Evolutionary conservation across 2,329 filamentous ascomycete species (phyloP).

Genomic region (Graphium sp.): DNA sequence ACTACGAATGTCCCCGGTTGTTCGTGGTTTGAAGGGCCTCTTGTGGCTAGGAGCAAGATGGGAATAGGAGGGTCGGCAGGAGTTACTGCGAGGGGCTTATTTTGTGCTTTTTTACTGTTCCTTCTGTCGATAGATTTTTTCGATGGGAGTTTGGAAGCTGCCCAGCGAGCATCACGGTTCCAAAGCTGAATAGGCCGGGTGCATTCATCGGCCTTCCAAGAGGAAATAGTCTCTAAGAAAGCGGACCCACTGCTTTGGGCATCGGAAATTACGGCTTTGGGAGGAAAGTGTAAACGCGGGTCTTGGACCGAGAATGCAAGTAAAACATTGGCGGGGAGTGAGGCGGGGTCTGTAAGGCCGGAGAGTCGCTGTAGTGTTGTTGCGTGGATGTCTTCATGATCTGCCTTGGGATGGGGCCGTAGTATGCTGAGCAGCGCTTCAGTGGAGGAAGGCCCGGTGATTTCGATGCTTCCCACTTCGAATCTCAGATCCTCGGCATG

Average conservation of each 20-base stretch:
- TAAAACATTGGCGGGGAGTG: constrained; percentile 52
- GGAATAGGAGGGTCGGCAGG: constrained; percentile 61
- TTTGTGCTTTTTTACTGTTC: constrained; percentile 45
- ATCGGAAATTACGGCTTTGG: constrained; percentile 31
- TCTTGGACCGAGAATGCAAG: constrained; percentile 62
- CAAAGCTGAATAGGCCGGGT: constrained; percentile 42
- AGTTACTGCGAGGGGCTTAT: constrained; percentile 38
- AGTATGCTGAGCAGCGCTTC: constrained; percentile 61
- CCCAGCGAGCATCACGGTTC: constrained; percentile 46
- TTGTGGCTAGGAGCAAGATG: constrained; percentile 49
- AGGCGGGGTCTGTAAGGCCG: constrained; percentile 49
- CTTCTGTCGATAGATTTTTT: constrained; percentile 73
- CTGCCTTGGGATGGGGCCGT: constrained; percentile 24
- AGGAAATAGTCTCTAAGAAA: constrained; percentile 43
- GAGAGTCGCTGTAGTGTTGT: constrained; percentile 31
- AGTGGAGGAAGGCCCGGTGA: constrained; percentile 54
- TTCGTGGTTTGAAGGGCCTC: constrained; percentile 25
- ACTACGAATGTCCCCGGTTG: constrained; percentile 64
- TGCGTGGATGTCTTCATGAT: constrained; percentile 19
- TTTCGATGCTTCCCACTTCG: constrained; percentile 43
- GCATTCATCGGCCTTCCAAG: constrained; percentile 48
- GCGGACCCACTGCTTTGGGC: constrained; percentile 16
- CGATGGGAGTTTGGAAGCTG: constrained; percentile 48
- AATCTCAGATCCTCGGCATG: constrained; percentile 53
- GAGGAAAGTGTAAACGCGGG: constrained; percentile 65